Evolutionary conservation across 768 basidiomycete species (phyloP), one percentile per base, ranked within the genome.

Genomic region (Pisolithus sp.): DNA sequence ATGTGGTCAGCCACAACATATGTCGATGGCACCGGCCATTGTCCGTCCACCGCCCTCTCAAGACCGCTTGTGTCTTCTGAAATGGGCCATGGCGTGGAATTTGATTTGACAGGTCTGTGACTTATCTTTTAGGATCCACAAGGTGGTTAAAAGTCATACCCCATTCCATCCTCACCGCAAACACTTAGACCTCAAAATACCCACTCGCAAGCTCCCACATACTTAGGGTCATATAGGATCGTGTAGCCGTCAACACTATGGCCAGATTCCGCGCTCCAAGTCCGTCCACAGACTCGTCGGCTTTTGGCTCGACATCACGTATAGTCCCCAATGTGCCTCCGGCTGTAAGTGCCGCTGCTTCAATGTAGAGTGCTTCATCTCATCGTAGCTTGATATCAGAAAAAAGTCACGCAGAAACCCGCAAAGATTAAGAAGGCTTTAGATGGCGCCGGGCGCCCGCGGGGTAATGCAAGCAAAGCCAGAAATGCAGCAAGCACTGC

Each of bases 231-330:
- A 31, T 28, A 20, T 46, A 46, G 44, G 37, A 38, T 15, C 47
- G 39, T 40, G 37, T 41, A 54, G 18, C 18, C 23, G 43, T 28
- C 51, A 10, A 4, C 7, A 28, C 21, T 21, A 66, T 64, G 60
- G 9, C 45, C 28, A 56, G 34, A 21, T 56, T 57, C 38, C 57
- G 63, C 26, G 57, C 28, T 20, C 58, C 62, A 13, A 65, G 58
- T 23, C 0, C 53, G n/a, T 63, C 64, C 43, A 4, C 20, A 17
- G 51, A 36, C 7, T 56, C 62, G 10, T 7, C 17, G 10, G n/a
- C 37, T 12, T 53, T 46, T 30, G 21, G 31, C 12, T 21, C 54
- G 18, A 9, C 51, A 17, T 50, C 23, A 26, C 40, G 15, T 47
- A 30, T 13, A 34, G 34, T 46, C 4, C 46, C 55, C 43, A 15